Percentiles rank a stretch among this genome's conserved stretches.
Evolutionary conservation across 1,284 basidiomycete species (phyloP).

Genomic region (Inonotus hispidus): DNA sequence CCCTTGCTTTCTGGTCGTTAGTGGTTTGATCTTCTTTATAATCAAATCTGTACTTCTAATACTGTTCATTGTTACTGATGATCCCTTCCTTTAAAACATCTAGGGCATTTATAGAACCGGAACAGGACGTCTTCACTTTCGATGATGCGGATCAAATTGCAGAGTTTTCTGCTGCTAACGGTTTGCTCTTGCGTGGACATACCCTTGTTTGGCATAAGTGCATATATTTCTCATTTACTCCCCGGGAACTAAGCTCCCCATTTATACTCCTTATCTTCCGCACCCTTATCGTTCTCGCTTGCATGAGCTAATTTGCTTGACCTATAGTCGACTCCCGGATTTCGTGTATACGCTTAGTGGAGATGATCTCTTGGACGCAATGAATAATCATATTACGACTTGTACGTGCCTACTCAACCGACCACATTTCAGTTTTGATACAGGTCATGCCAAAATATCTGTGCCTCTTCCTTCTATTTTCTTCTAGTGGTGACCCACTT

Average conservation of each 20-base stretch:
- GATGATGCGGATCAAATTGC: conserved; percentile 40
- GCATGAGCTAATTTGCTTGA: too few relatives aligned
- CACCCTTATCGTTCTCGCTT: too few relatives aligned
- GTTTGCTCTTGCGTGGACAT: conserved; percentile 42
- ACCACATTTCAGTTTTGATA: too few relatives aligned
- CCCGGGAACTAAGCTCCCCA: conserved; percentile 50
- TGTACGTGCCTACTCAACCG: background rate
- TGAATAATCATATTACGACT: conserved; percentile 14
- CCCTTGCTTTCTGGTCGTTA: too few relatives aligned
- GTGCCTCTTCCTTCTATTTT: background rate
- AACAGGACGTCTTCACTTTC: conserved; percentile 43
- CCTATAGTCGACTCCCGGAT: conserved; percentile 37
- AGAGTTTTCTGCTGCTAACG: conserved; percentile 39
- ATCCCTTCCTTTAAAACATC: background rate
- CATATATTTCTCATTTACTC: conserved; percentile 30
- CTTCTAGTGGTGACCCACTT: conserved; percentile 25
- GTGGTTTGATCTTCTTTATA: too few relatives aligned
- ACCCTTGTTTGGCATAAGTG: conserved; percentile 55
- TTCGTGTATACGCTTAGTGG: conserved; percentile 24
- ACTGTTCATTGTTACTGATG: background rate
- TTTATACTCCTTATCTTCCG: too few relatives aligned
- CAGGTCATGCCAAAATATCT: background rate
- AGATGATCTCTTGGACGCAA: conserved; percentile 3
- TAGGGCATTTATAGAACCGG: conserved; percentile 47
- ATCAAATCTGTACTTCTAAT: too few relatives aligned